Evolutionary conservation across 768 basidiomycete species (phyloP).

Genomic region (Amanita pallidorosea): DNA sequence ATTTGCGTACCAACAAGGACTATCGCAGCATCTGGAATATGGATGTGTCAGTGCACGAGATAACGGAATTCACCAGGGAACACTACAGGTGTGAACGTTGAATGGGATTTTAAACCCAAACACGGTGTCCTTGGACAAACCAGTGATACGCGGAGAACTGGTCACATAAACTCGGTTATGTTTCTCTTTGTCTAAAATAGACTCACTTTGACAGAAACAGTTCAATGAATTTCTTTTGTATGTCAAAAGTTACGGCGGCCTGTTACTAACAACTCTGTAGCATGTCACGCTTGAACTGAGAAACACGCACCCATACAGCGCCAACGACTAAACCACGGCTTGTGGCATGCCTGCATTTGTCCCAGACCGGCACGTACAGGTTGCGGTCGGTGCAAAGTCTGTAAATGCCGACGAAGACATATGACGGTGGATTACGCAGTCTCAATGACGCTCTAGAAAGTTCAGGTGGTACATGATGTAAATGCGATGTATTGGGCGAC

Average conservation of each 20-base stretch:
- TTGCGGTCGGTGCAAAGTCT: slow-evolving; percentile 64
- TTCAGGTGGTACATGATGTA: slow-evolving; percentile 28
- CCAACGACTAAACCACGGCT: slow-evolving; percentile 62
- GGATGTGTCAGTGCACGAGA: not conserved
- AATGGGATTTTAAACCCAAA: slow-evolving; percentile 62
- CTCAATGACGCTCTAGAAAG: slow-evolving; percentile 47
- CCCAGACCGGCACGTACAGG: slow-evolving; percentile 69
- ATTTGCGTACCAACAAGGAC: slow-evolving; percentile 67
- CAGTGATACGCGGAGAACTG: slow-evolving; percentile 55
- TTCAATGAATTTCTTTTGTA: slow-evolving; percentile 60
- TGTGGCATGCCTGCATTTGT: slow-evolving; percentile 75
- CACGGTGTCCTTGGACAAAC: slow-evolving; percentile 50
- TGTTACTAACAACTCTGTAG: slow-evolving; percentile 16
- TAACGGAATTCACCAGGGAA: not conserved
- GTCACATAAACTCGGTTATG: not conserved
- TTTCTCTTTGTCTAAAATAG: not conserved
- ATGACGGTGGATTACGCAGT: slow-evolving; percentile 72
- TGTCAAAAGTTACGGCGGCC: slow-evolving; percentile 57
- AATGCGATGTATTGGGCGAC: not conserved
- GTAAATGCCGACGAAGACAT: slow-evolving; percentile 79
- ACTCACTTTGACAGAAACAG: slow-evolving; percentile 53
- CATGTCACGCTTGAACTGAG: not conserved
- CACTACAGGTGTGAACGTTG: slow-evolving; percentile 56
- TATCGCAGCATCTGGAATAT: slow-evolving; percentile 53
- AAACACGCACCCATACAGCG: slow-evolving; percentile 47